Base-by-base conservation (phyloP, 345 rosid genomes). In the Reutealis trisperma region DNA sequence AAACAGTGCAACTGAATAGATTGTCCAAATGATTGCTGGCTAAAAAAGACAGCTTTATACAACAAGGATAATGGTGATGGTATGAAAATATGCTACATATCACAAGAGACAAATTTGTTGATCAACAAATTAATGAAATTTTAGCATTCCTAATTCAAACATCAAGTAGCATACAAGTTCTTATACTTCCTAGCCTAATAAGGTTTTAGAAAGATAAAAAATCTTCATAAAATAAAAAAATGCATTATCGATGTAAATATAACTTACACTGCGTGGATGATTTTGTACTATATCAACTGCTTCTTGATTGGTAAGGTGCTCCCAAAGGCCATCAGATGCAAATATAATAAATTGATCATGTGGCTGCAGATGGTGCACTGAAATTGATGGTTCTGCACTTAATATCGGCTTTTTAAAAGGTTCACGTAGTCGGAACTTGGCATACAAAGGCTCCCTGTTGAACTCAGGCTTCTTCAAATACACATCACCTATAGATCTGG, bases 241-340 rank as follows among this genome's bases (percentile, higher is more conserved):
- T 4, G 22, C 65, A 42, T 63, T 30, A 47, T 22, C 1, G 63
- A 75, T 44, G n/a, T 45, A 49, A 55, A 71, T 16, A 62, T 65
- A 75, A 76, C 85, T 85, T 87, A 93, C 97, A 69, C 71, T 88
- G 76, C 82, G 88, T 18, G 88, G 87, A 84, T 90, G 89, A 41
- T 77, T 89, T 55, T 91, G 90, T 52, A 93, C 93, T 2, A 93
- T 85, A 71, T 91, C 87, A 45, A 93, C 97, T 37, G 97, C 97
- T 70, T 90, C 91, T 83, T 93, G 96, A 83, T 93, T 93, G 78
- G 83, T 89, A 78, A 93, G 79, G 83, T 90, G 96, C 78, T 93
- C 96, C 97, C 96, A 91, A 3, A 91, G 93, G 51, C 96, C 96
- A 83, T 91, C 96, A 55, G 97, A 93, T 16, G 97, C 96, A 77